Base-by-base conservation (phyloP, 2,329 filamentous ascomycete genomes). In the Dactylellina cionopaga region DNA sequence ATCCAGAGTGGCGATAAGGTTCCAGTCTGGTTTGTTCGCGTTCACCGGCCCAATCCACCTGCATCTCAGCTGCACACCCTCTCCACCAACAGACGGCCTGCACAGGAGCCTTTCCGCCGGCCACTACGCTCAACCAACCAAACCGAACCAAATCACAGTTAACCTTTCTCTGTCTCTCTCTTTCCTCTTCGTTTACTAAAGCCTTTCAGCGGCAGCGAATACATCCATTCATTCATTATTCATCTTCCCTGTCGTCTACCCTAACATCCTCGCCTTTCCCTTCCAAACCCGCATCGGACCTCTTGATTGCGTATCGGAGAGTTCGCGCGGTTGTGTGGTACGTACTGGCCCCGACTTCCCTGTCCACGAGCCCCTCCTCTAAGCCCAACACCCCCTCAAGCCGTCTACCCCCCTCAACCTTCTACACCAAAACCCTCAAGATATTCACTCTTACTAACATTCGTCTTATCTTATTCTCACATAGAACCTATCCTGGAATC, bases 251-350 rank as follows among this genome's bases (percentile, higher is more conserved):
- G 24, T 58, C 44, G 37, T 52, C 51, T 35, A 31, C 58, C 19
- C 39, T 31, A 10, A 29, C 37, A 6, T 43, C 47, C 22, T 64
- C 41, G 65, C 65, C 65, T 63, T 70, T 70, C 56, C 56, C 37
- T 69, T 70, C 65, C 51, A 63, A 63, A 63, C 65, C 65, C 65
- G 65, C 56, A 63, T 70, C 65, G 65, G 56, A 47, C 55, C 58
- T 64, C 58, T 71, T 35, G 58, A 59, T 63, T 62, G 58, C 58
- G 43, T 49, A 64, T 71, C 66, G 66, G 66, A n/a, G n/a, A 56
- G 52, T 71, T 71, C 66, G 66, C 58, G 66, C 66, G 66, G 66
- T 31, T 64, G 66, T 52, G 66, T 64, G 49, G 66, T 71, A 52
- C 66, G 66, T 71, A 46, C 47, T 58, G 49, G 52, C 66, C 29